Evolutionary conservation across 2,329 filamentous ascomycete genomes (phyloP), one percentile per base, ranked within the genome.

Genomic region (Sclerotinia sclerotiorum): DNA sequence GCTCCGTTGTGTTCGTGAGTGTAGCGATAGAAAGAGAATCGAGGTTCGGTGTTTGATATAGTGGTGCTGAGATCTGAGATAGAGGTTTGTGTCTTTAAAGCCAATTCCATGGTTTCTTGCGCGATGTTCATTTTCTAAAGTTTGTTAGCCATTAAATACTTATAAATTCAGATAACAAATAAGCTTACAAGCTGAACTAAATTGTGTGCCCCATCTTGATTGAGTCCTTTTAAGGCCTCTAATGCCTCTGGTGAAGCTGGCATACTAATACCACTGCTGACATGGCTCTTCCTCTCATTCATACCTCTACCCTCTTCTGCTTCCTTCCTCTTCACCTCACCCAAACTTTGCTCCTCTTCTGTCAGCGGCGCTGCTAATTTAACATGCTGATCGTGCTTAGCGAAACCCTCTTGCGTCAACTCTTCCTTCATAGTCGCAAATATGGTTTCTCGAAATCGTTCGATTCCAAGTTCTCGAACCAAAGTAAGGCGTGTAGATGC

Each of bases 11-110:
- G 80, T 54, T 84, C 84, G 75, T 90, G 84, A 17, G 79, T 81
- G 78, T 88, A 91, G 39, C 88, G 85, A 82, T 90, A 95, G 77
- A 95, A 93, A 8, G 88, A 90, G 78, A 92, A 94, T 55, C 92
- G 85, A 5, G 92, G 92, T 78, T 93, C 90, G 27, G 83, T 84
- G 13, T 83, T 72, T 7, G 90, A 89, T 70, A 96, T 92, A 29
- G 80, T 79, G 5, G 79, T 76, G 0, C 85, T 80, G 5, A 94
- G 84, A 46, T 87, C 84, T 29, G 82, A 72, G 32, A 92, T 85
- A 7, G 84, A 83, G 24, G 84, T 81, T 1, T 85, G 83, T 0
- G 82, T 79, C 13, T 79, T 79, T 0, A 83, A 81, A 4, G 84
- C 87, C 15, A 94, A 84, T 75, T 90, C 87, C 72, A 94, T 84